Evolutionary conservation across 306 rosid species (phyloP).

Genomic region (Trifolium fragiferum): DNA sequence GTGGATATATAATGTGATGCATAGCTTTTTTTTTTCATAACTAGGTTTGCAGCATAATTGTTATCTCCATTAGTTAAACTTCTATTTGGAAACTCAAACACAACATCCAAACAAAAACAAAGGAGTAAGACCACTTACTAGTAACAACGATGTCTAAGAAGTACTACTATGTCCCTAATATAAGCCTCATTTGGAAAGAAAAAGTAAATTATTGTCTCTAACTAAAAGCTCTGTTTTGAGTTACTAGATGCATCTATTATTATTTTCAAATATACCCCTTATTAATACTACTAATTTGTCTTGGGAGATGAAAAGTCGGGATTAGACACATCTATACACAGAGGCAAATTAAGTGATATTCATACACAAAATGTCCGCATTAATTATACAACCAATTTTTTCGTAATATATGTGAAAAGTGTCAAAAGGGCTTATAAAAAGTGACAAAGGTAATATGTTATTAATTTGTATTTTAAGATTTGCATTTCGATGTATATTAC

Average conservation of each 20-base stretch:
- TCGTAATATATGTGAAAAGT: background rate
- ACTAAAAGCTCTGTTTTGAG: background rate
- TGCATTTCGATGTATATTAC: background rate
- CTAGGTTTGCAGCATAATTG: background rate
- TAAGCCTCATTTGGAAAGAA: background rate
- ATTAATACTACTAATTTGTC: background rate
- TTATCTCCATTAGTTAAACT: background rate
- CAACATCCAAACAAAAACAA: background rate
- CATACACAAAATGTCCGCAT: background rate
- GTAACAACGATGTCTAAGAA: background rate
- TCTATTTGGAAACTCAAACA: background rate
- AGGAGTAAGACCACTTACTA: background rate
- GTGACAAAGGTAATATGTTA: background rate
- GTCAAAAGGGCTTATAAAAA: background rate
- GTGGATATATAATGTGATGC: background rate
- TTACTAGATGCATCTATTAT: background rate
- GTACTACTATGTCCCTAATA: background rate
- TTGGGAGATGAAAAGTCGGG: background rate
- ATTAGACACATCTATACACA: background rate
- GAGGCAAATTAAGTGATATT: background rate
- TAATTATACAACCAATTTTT: background rate
- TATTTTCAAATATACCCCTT: background rate
- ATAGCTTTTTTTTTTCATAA: background rate
- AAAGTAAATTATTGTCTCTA: background rate
- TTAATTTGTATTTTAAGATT: constrained; percentile 10